Conservation (phyloP, 169 alveolate genomes). For the Babesia ovis region DNA sequence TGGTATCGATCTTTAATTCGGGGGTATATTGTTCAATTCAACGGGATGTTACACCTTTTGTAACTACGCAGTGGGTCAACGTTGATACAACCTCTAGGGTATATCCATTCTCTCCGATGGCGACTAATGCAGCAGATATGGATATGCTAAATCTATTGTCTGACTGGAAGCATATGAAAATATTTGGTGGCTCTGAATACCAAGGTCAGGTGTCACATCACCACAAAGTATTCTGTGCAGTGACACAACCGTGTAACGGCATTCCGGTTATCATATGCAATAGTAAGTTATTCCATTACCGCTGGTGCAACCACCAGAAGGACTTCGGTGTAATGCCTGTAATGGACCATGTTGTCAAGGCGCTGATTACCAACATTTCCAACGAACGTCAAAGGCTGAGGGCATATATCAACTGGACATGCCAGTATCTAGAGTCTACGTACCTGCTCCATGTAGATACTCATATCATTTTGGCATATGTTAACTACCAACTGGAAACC, state of each 20-base stretch:
- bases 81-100: not conserved
- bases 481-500: not conserved
- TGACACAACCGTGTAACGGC: conserved; percentile 7
- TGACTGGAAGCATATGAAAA: not conserved
- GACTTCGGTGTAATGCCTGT: not conserved
- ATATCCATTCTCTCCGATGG: conserved; percentile 2
- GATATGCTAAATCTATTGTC: not conserved
- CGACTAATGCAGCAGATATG: not conserved
- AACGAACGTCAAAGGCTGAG: not conserved
- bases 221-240: not conserved
- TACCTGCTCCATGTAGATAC: not conserved
- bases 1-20: not conserved
- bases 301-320: conserved; percentile 18
- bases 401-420: conserved; percentile 7
- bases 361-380: not conserved
- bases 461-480: conserved; percentile 2
- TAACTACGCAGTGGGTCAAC: too few species aligned
- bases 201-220: not conserved
- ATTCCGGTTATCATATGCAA: conserved; percentile 9
- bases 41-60: not conserved
- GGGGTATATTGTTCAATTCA: not conserved
- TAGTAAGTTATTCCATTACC: conserved; percentile 9
- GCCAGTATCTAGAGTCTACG: not conserved
- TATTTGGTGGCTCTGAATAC: not conserved
- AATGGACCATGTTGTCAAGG: conserved; percentile 20